These are phyloP conservation scores for Torulaspora indica DNA, from an alignment of 805 yeast species.

Conservation along the genomic window DNA sequence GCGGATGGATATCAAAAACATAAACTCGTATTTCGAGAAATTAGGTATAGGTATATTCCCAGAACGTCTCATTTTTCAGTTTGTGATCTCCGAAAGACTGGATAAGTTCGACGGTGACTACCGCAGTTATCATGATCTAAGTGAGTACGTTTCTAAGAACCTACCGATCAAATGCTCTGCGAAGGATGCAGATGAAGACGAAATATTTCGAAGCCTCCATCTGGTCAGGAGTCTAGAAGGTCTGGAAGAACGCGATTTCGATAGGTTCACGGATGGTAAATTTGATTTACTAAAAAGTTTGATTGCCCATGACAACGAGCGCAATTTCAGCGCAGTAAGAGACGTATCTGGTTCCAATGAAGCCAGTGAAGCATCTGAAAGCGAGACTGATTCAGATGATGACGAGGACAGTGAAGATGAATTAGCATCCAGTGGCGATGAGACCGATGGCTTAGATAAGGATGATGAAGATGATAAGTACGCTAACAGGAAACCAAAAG, in stretches of 20 bases:
- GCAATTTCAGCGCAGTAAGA: conserved; percentile 26
- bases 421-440: conserved; percentile 32
- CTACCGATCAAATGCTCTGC: conserved; percentile 54
- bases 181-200: conserved; percentile 67
- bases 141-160: conserved; percentile 38
- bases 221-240: conserved; percentile 75
- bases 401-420: conserved; percentile 29
- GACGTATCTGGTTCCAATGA: conserved; percentile 27
- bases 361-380: conserved; percentile 24
- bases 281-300: conserved; percentile 70
- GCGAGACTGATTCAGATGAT: conserved; percentile 29
- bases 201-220: conserved; percentile 76
- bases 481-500: conserved; percentile 43
- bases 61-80: conserved; percentile 76
- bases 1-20: conserved; percentile 95
- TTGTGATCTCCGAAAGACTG: conserved; percentile 54
- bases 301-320: conserved; percentile 42
- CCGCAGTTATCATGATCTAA: conserved; percentile 34
- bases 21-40: conserved; percentile 77
- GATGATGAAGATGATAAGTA: conserved; percentile 33
- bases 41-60: conserved; percentile 73
- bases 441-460: conserved; percentile 32
- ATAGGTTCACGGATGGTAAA: conserved; percentile 71
- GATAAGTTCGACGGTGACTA: conserved; percentile 39
- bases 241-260: conserved; percentile 85